These are phyloP conservation scores for Xylariaceae sp. DNA, from an alignment of 2,329 filamentous ascomycete genomes.

Conservation along the genomic window DNA sequence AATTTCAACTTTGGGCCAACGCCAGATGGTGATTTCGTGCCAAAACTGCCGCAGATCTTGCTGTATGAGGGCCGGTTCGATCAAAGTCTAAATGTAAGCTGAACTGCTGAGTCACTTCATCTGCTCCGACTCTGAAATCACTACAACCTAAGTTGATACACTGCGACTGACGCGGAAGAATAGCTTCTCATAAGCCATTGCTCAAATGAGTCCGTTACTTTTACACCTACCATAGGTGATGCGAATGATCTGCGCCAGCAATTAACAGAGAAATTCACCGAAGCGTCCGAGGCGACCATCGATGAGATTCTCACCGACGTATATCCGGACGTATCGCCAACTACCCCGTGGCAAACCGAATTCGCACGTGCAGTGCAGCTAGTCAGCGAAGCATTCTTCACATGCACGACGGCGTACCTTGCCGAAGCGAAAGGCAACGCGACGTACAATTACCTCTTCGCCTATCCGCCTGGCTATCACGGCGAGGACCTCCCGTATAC, in stretches of 20 bases:
- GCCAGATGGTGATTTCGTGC: conserved; percentile 23
- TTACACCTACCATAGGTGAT: conserved; percentile 40
- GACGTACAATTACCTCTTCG: conserved; percentile 50
- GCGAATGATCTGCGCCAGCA: conserved; percentile 23
- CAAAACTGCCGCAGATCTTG: conserved; percentile 22
- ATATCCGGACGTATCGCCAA: conserved; percentile 46
- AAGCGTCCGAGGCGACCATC: conserved; percentile 24
- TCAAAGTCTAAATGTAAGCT: conserved; percentile 15
- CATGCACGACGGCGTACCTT: conserved; percentile 51
- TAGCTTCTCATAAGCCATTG: conserved; percentile 33
- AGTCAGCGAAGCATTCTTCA: conserved; percentile 41
- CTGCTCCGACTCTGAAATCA: neutral
- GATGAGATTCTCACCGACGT: conserved; percentile 40
- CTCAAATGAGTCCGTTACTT: conserved; percentile 44
- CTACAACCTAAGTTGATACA: neutral
- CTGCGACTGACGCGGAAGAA: no score
- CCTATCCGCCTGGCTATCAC: conserved; percentile 49
- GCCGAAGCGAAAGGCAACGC: conserved; percentile 41
- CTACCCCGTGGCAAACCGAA: conserved; percentile 39
- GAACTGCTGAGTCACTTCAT: neutral
- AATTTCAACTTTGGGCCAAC: conserved; percentile 26
- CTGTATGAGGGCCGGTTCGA: conserved; percentile 21
- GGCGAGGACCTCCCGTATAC: conserved; percentile 49
- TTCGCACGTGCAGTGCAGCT: conserved; percentile 39
- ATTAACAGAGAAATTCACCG: conserved; percentile 11